Base-by-base conservation (phyloP, 192 early-diverging fungal species). In the Piromyces sp. region DNA sequence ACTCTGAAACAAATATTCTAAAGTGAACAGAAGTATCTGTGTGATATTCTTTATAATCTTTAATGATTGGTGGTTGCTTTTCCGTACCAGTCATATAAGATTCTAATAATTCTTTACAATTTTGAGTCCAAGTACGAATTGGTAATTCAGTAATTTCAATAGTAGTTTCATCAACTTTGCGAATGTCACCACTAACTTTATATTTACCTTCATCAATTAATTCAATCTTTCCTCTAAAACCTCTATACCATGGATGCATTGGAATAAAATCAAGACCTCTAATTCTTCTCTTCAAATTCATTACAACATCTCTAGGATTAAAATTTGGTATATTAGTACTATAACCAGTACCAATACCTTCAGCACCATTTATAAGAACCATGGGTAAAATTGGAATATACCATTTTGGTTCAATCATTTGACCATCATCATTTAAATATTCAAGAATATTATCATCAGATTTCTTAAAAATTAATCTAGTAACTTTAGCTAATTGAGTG, bases 231-330 rank as follows among this genome's bases (percentile, higher is more conserved):
- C 97, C 97, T 79, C 91, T 88, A 87, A 95, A 97, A 5, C 97
- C 96, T 68, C 96, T 91, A 86, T 95, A 99, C 96, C 96, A 99
- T 4, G 97, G 97, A 4, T 84, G 82, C 94, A 98, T 95, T 0
- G 92, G 89, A 30, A 86, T 83, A 30, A 89, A 82, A 31, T 94
- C 89, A 84, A 96, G 87, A 36, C 87, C 90, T 13, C 91, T 85
- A 94, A 99, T 95, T 17, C 96, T 79, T 11, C 92, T 88, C 42
- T 88, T 87, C 31, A 99, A 83, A 83, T 98, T 97, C 30, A 89
- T 90, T 16, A 97, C 94, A 83, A 99, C 91, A 78, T 99, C 96
- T 16, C 84, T 83, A 13, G 97, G 96, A 83, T 95, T 96, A 85
- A 91, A 93, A 87, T 95, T 96, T 40, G 94, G 95, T 82, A 91